phyloP scores from a whole-genome alignment of 306 rosid genomes.

The Prunus campanulata region DNA sequence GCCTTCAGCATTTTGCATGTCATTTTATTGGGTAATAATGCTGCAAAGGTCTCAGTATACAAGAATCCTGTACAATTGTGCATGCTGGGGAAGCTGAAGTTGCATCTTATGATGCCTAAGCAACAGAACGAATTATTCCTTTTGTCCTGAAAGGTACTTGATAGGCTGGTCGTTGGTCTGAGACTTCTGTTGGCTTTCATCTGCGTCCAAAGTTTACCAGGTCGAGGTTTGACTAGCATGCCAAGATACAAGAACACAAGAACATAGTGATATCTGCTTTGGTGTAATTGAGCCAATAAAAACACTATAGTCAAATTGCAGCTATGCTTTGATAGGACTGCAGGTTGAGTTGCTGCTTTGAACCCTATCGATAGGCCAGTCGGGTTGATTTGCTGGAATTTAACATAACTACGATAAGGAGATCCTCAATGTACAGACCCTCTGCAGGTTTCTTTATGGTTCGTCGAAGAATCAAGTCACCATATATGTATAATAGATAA shows the following conservation, averaged over 20 bases:
- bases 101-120: slow-evolving; percentile 66
- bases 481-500: too few relatives aligned
- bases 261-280: background rate
- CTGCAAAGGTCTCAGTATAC: slow-evolving; percentile 52
- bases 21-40: slow-evolving; percentile 40
- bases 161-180: background rate
- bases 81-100: slow-evolving; percentile 54
- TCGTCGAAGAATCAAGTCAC: background rate
- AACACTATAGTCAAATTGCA: too few relatives aligned
- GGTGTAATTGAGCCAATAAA: background rate
- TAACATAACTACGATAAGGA: background rate
- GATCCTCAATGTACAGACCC: background rate
- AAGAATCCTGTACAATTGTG: slow-evolving; percentile 69
- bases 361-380: background rate
- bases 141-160: slow-evolving; percentile 33
- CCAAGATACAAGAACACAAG: background rate
- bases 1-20: slow-evolving; percentile 75
- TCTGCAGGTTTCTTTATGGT: background rate
- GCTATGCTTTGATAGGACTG: too few relatives aligned
- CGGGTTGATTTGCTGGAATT: background rate
- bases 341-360: too few relatives aligned
- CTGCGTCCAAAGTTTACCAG: background rate
- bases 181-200: too few relatives aligned
- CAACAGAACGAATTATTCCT: slow-evolving; percentile 39
- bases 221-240: background rate